phyloP scores from a whole-genome alignment of 352 stramenopile species.

The Phytophthora rubi region DNA sequence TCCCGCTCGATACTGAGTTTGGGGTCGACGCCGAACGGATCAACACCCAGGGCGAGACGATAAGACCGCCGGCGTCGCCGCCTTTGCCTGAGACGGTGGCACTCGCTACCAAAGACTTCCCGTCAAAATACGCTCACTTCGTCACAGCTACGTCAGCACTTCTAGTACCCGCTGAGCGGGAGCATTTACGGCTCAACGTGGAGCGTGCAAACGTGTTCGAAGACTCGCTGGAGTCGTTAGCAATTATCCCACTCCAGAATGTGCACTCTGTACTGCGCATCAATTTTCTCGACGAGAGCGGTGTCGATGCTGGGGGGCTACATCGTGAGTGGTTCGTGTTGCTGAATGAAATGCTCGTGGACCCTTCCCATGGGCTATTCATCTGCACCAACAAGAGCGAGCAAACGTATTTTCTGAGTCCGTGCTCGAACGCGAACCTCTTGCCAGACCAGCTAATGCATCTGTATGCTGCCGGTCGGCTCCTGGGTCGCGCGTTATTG shows the following conservation, averaged over 20 bases:
- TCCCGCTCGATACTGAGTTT: conserved; percentile 16
- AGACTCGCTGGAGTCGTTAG: conserved; percentile 45
- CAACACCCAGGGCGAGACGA: neutral
- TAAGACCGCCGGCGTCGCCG: neutral
- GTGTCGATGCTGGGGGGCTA: conserved; percentile 70
- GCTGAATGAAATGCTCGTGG: conserved; percentile 43
- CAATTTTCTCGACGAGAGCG: conserved; percentile 66
- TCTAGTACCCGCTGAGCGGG: conserved; percentile 26
- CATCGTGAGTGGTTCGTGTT: conserved; percentile 81
- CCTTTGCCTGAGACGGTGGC: conserved; percentile 20
- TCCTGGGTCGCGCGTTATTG: conserved; percentile 47
- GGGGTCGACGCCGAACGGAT: neutral
- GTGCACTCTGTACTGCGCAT: conserved; percentile 48
- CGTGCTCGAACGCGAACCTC: conserved; percentile 32
- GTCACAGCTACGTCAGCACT: conserved; percentile 30
- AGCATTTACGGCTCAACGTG: conserved; percentile 38
- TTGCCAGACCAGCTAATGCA: conserved; percentile 38
- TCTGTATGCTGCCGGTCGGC: conserved; percentile 38
- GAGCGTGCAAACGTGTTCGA: conserved; percentile 37
- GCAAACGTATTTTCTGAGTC: conserved; percentile 48
- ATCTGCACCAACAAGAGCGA: conserved; percentile 40
- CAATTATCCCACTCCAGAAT: conserved; percentile 31
- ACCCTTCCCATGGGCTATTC: conserved; percentile 36
- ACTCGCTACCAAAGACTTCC: conserved; percentile 31
- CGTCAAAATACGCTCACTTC: conserved; percentile 44